A percentile compares a stretch with the other conserved stretches of the same genome.
Evolutionary conservation across 495 filamentous ascomycete genomes (phyloP).

Genomic region (Podospora australis): DNA sequence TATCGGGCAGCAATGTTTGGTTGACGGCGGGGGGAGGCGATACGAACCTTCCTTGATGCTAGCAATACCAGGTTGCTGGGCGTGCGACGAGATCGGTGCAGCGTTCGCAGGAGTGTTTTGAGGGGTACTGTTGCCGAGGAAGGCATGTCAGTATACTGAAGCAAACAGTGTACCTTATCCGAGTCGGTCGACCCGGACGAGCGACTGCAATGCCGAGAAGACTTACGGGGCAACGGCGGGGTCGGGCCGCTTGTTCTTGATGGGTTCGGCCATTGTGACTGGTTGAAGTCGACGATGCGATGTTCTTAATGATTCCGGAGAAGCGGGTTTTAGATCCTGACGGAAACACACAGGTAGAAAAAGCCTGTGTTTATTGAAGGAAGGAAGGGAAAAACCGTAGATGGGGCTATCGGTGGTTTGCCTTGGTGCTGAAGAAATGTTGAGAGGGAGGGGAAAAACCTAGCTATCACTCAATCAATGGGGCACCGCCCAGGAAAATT

Average conservation of each 20-base stretch:
- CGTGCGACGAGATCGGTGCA: conserved; percentile 96
- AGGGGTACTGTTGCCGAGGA: conserved; percentile 58
- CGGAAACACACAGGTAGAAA: conserved; percentile 1
- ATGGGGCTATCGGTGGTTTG: conserved; percentile 11
- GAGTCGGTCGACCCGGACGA: conserved; percentile 3
- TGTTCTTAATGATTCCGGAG: conserved; percentile 1
- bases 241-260: conserved; percentile 83
- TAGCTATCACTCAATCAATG: conserved; percentile 19
- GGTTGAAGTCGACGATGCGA: conserved; percentile 8
- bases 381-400: conserved; percentile 7
- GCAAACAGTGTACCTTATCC: conserved; percentile 26
- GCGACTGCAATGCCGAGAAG: conserved; percentile 2
- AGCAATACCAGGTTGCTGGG: conserved; percentile 86
- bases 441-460: conserved; percentile 28
- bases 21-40: background rate
- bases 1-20: conserved; percentile 26
- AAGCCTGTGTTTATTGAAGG: conserved; percentile 2
- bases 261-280: conserved; percentile 74
- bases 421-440: conserved; percentile 21
- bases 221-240: conserved; percentile 72
- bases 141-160: conserved; percentile 8
- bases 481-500: conserved; percentile 23
- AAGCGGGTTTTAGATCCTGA: background rate
- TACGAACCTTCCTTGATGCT: conserved; percentile 94
- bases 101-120: conserved; percentile 93